Conservation (phyloP, 192 early-diverging fungal species). For the Entomortierella lignicola region DNA sequence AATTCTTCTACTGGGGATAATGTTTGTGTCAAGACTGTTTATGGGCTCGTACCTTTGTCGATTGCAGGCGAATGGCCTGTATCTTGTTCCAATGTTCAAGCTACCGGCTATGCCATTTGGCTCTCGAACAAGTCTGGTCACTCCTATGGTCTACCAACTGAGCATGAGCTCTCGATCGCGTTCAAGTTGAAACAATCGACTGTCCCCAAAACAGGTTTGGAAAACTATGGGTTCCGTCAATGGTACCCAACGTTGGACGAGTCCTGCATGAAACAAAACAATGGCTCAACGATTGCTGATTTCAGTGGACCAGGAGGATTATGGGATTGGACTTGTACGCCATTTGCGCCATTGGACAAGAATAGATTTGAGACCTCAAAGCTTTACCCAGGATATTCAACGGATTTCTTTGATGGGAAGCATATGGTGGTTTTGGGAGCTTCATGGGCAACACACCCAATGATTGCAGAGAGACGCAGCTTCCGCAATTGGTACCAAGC, state of each 20-base stretch:
- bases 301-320: constrained; percentile 65
- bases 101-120: constrained; percentile 73
- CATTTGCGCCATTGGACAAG: constrained; percentile 62
- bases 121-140: constrained; percentile 55
- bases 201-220: constrained; percentile 43
- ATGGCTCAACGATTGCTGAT: background rate
- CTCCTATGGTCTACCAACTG: constrained; percentile 71
- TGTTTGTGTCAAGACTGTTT: constrained; percentile 71
- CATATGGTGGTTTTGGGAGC: constrained; percentile 88
- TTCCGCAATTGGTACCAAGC: constrained; percentile 96
- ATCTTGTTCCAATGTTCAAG: constrained; percentile 73
- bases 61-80: constrained; percentile 77
- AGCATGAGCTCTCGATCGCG: constrained; percentile 72
- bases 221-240: constrained; percentile 75
- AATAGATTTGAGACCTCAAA: constrained; percentile 70
- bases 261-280: constrained; percentile 19
- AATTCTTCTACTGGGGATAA: background rate
- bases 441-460: constrained; percentile 88
- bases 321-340: constrained; percentile 89
- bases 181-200: constrained; percentile 44
- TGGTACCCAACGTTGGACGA: constrained; percentile 72
- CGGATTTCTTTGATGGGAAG: constrained; percentile 91
- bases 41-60: constrained; percentile 70
- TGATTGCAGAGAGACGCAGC: constrained; percentile 72
- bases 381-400: constrained; percentile 90